A percentile compares a stretch with the other conserved stretches of the same genome.
Conservation (phyloP, 2,329 filamentous ascomycete genomes). For the Aspergillus sp. region DNA sequence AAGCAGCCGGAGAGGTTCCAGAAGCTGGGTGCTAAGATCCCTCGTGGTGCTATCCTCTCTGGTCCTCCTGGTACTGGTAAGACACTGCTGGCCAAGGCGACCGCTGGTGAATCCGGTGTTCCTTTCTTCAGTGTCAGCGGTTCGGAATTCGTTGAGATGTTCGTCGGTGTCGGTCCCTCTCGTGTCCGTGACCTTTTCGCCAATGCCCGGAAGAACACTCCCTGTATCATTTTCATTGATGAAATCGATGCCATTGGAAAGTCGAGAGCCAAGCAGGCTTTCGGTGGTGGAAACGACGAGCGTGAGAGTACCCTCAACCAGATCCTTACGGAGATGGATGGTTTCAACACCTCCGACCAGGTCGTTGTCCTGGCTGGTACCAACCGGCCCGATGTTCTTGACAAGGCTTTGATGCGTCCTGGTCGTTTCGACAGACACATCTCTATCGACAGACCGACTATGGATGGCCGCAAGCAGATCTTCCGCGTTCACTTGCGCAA, state of each 20-base stretch:
- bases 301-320: slow-evolving; percentile 96
- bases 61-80: slow-evolving; percentile 99
- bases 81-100: slow-evolving; percentile 93
- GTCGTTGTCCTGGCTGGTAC: slow-evolving; percentile 95
- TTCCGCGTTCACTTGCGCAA: slow-evolving; percentile 92
- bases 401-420: slow-evolving; percentile 92
- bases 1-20: slow-evolving; percentile 90
- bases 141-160: slow-evolving; percentile 99
- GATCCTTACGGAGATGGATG: slow-evolving; percentile 98
- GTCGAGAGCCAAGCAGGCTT: slow-evolving; percentile 73
- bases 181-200: slow-evolving; percentile 91
- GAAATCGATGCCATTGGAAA: slow-evolving; percentile 98
- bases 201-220: slow-evolving; percentile 89
- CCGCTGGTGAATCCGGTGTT: slow-evolving; percentile 90
- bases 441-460: slow-evolving; percentile 86
- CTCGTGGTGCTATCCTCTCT: slow-evolving; percentile 89
- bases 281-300: slow-evolving; percentile 91
- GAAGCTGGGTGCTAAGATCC: slow-evolving; percentile 93
- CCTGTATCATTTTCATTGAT: slow-evolving; percentile 99
- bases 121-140: slow-evolving; percentile 98
- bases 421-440: slow-evolving; percentile 97
- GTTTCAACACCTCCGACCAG: slow-evolving; percentile 94
- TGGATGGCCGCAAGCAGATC: slow-evolving; percentile 93
- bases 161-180: slow-evolving; percentile 95
- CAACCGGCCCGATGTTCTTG: slow-evolving; percentile 88